phyloP scores from a whole-genome alignment of 176 grass and related monocot genomes.

The Aegilops longissima region DNA sequence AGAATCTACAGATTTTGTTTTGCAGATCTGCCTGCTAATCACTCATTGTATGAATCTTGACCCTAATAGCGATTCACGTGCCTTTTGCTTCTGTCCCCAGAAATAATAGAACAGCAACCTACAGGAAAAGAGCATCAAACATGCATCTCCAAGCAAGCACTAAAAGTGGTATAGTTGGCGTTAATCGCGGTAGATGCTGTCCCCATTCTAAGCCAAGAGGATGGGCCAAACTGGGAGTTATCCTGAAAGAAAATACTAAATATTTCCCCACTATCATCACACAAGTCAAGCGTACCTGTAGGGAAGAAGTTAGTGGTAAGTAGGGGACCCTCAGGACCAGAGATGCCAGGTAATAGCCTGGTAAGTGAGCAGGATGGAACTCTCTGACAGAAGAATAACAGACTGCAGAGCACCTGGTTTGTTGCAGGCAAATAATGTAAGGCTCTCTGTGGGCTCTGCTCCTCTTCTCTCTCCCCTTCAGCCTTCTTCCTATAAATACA shows the following conservation, averaged over 20 bases:
- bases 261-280: slow-evolving; percentile 17
- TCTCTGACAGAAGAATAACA: slow-evolving; percentile 34
- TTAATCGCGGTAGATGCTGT: neutral
- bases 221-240: neutral
- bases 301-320: slow-evolving; percentile 8
- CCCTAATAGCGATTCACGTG: neutral
- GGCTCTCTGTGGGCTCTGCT: slow-evolving; percentile 27
- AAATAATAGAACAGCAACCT: neutral
- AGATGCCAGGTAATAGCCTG: slow-evolving; percentile 18
- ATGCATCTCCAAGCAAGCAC: slow-evolving; percentile 8
- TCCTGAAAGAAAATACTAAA: slow-evolving; percentile 3
- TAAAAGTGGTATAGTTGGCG: neutral
- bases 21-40: neutral
- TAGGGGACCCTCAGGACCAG: slow-evolving; percentile 1
- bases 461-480: neutral
- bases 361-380: slow-evolving; percentile 32
- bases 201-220: neutral
- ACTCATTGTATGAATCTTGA: neutral
- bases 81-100: neutral
- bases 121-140: neutral
- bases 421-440: slow-evolving; percentile 40
- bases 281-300: slow-evolving; percentile 4
- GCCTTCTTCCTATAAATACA: slow-evolving; percentile 55
- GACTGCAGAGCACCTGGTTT: slow-evolving; percentile 18
- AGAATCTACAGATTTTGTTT: neutral